Conservation (phyloP, 2,329 filamentous ascomycete species). For the Xylaria sp. region DNA sequence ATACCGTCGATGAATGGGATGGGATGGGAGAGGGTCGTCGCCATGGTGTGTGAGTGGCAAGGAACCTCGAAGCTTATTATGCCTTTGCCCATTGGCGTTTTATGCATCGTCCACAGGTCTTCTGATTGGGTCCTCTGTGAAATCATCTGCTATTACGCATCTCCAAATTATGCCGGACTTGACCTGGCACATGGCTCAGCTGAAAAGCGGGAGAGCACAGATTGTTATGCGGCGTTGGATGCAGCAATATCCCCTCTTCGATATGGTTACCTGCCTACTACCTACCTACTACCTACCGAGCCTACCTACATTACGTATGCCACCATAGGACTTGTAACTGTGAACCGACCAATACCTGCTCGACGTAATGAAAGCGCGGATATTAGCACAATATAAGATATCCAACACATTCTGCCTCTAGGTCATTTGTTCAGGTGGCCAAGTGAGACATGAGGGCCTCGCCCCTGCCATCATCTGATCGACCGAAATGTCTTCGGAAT, state of each 20-base stretch:
- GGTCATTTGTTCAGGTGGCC: not conserved
- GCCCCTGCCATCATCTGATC: not conserved
- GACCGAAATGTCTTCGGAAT: not conserved
- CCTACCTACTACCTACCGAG: too few species aligned
- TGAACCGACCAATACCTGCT: not conserved
- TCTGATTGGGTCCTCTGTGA: slow-evolving; percentile 7
- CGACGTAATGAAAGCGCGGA: not conserved
- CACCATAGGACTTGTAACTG: not conserved
- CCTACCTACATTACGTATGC: not conserved
- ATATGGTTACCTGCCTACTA: not conserved
- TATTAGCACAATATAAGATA: not conserved
- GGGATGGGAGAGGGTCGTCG: not conserved
- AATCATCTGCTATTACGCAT: not conserved
- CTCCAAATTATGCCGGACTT: slow-evolving; percentile 1
- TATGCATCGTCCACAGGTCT: not conserved
- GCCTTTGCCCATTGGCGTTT: slow-evolving; percentile 1
- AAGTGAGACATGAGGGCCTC: not conserved
- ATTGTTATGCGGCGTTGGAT: slow-evolving; percentile 11
- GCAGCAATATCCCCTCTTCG: not conserved
- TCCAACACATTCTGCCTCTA: not conserved
- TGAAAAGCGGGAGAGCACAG: slow-evolving; percentile 19
- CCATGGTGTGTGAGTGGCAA: slow-evolving; percentile 7
- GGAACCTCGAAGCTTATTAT: slow-evolving; percentile 7
- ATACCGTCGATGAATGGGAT: not conserved
- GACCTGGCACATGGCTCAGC: slow-evolving; percentile 12